Evolutionary conservation across 73 alveolate genomes (phyloP).

Genomic region (Paramecium caudatum): DNA sequence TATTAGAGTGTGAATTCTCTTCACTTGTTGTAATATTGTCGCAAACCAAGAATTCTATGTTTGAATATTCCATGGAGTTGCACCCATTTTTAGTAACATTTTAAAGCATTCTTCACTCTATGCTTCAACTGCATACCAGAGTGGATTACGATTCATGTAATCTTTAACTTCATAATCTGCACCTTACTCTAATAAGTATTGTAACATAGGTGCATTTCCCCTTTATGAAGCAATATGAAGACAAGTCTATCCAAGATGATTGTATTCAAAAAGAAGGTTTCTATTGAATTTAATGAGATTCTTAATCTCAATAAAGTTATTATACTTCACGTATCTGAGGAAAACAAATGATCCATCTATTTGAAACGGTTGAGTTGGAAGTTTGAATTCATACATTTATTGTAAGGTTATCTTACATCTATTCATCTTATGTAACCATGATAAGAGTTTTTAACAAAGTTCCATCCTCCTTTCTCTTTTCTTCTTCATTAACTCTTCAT

Average conservation of each 20-base stretch:
- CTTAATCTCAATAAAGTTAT: not conserved
- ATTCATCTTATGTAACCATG: slow-evolving; percentile 53
- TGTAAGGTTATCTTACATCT: slow-evolving; percentile 39
- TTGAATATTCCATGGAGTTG: slow-evolving; percentile 43
- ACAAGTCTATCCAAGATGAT: slow-evolving; percentile 55
- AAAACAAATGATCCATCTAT: slow-evolving; percentile 59
- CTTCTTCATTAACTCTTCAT: not conserved
- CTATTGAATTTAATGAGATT: slow-evolving; percentile 30
- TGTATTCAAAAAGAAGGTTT: slow-evolving; percentile 5
- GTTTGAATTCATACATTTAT: not conserved
- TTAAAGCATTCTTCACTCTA: slow-evolving; percentile 7
- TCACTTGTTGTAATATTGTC: not conserved
- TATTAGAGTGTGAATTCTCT: slow-evolving; percentile 26
- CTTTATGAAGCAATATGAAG: slow-evolving; percentile 39
- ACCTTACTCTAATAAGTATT: slow-evolving; percentile 16
- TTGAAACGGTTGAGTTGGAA: slow-evolving; percentile 37
- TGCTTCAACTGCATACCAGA: slow-evolving; percentile 38
- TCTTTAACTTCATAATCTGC: slow-evolving; percentile 66
- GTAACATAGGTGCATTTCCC: not conserved
- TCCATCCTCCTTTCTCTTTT: not conserved
- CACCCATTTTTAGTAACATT: not conserved
- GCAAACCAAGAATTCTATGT: slow-evolving; percentile 37
- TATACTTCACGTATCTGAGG: slow-evolving; percentile 10
- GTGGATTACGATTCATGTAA: slow-evolving; percentile 38
- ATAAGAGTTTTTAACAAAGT: not conserved